A percentile compares a stretch with the other conserved stretches of the same genome.
Conservation (phyloP, 768 basidiomycete genomes). For the Botryobasidium botryosum region DNA sequence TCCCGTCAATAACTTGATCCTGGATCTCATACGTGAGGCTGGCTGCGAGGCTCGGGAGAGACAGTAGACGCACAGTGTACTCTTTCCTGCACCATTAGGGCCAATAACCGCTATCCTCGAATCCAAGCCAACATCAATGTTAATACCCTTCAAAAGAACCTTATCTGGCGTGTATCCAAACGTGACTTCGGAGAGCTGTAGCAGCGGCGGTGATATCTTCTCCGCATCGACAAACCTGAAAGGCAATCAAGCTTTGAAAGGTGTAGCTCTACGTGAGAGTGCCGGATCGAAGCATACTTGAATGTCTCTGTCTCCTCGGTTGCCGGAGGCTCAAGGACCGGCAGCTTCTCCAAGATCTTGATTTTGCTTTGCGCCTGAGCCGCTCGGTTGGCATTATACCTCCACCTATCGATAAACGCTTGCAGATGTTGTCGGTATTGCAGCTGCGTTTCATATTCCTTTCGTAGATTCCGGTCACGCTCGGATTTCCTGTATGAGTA, state of each 20-base stretch:
- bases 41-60: neutral
- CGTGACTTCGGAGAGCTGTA: slow-evolving; percentile 79
- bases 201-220: slow-evolving; percentile 88
- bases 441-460: slow-evolving; percentile 94
- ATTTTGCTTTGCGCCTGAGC: slow-evolving; percentile 71
- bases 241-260: no score
- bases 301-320: slow-evolving; percentile 85
- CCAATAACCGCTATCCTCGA: slow-evolving; percentile 91
- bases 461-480: slow-evolving; percentile 73
- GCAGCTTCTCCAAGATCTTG: slow-evolving; percentile 72
- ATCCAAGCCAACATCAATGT: slow-evolving; percentile 88
- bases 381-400: slow-evolving; percentile 92
- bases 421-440: slow-evolving; percentile 89
- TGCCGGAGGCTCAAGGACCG: slow-evolving; percentile 85
- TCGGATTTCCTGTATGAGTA: slow-evolving; percentile 39
- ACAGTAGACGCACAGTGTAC: slow-evolving; percentile 48
- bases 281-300: no score
- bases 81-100: slow-evolving; percentile 92
- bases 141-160: slow-evolving; percentile 55
- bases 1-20: slow-evolving; percentile 83
- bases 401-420: slow-evolving; percentile 96
- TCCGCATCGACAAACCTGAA: slow-evolving; percentile 84
- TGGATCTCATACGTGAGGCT: slow-evolving; percentile 20
- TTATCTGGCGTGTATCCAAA: slow-evolving; percentile 78
- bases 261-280: no score